phyloP scores from a whole-genome alignment of 2,329 filamentous ascomycete genomes.

The Xylariaceae sp. region DNA sequence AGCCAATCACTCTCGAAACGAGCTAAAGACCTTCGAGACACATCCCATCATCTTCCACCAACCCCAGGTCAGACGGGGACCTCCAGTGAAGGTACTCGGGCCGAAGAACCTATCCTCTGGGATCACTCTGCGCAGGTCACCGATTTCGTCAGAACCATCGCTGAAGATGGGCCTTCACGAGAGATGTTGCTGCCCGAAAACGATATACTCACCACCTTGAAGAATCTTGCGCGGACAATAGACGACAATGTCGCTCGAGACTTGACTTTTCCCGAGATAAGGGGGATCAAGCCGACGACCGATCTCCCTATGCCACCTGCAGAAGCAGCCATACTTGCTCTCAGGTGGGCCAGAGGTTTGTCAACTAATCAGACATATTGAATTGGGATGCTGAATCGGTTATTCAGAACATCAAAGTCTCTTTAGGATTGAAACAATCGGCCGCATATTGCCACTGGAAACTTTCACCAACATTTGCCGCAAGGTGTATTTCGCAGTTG shows the following conservation, averaged over 20 bases:
- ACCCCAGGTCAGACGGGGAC: neutral
- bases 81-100: neutral
- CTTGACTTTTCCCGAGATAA: constrained; percentile 3
- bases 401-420: constrained; percentile 25
- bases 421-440: constrained; percentile 29
- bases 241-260: constrained; percentile 3
- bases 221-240: constrained; percentile 9
- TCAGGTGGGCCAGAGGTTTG: constrained; percentile 34
- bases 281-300: constrained; percentile 6
- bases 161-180: constrained; percentile 12
- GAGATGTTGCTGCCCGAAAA: constrained; percentile 2
- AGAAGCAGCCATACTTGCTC: constrained; percentile 24
- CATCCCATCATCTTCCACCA: neutral
- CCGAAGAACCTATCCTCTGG: constrained; percentile 21
- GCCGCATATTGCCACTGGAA: constrained; percentile 30
- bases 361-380: neutral
- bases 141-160: constrained; percentile 30
- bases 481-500: constrained; percentile 35
- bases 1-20: too few relatives aligned
- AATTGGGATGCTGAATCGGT: neutral
- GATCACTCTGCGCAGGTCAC: constrained; percentile 33
- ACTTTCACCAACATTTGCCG: constrained; percentile 30
- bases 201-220: constrained; percentile 13
- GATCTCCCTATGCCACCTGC: constrained; percentile 26
- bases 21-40: too few relatives aligned